Conservation (phyloP, 306 rosid species). For the Fragaria ananassa region DNA sequence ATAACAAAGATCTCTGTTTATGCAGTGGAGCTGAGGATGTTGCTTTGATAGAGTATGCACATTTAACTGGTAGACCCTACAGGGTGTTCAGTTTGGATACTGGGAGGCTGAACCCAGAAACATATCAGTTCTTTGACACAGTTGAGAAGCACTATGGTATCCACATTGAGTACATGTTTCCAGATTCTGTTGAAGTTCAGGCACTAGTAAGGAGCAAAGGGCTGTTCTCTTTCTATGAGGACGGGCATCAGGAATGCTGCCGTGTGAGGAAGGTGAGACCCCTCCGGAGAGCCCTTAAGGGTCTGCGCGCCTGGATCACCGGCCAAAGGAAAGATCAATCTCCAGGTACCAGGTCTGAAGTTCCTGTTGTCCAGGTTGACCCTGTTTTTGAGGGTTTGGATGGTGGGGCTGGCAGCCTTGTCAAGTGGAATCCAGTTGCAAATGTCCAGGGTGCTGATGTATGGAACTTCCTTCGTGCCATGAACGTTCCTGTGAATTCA, state of each 20-base stretch:
- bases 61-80: conserved; percentile 79
- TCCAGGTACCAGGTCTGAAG: conserved; percentile 81
- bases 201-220: conserved; percentile 88
- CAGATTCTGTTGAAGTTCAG: conserved; percentile 93
- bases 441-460: conserved; percentile 59
- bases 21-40: conserved; percentile 99
- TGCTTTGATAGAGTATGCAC: conserved; percentile 89
- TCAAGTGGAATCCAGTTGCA: conserved; percentile 97
- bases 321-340: conserved; percentile 96
- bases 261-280: conserved; percentile 89
- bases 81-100: conserved; percentile 93
- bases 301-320: conserved; percentile 87
- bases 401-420: conserved; percentile 82
- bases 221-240: conserved; percentile 91
- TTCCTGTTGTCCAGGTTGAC: conserved; percentile 84
- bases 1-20: conserved; percentile 26
- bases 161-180: conserved; percentile 89
- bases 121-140: conserved; percentile 63
- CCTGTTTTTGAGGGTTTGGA: conserved; percentile 83
- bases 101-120: conserved; percentile 90
- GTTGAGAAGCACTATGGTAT: conserved; percentile 90
- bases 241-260: conserved; percentile 99
- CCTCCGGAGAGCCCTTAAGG: conserved; percentile 85
- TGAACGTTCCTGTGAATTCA: conserved; percentile 84
- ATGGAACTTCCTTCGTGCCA: conserved; percentile 77